Base-by-base conservation (phyloP, 83 land plant species). In the Picea abies region DNA sequence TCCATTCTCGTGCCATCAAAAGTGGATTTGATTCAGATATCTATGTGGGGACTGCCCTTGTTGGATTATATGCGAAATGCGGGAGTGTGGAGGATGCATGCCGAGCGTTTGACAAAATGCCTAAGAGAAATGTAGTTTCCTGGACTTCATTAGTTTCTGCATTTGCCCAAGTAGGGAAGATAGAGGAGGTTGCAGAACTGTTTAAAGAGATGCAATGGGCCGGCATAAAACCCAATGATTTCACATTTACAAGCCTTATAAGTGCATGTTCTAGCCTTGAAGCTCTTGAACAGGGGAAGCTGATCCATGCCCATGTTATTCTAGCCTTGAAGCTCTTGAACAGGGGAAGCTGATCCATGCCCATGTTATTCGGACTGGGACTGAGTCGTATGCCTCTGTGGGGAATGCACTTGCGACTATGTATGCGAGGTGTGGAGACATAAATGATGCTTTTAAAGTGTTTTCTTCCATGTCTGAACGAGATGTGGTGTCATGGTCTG, bases 31-130 rank as follows among this genome's bases (percentile, higher is more conserved):
- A 80, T 0, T 60, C 76, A 23, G 83, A 87, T n/a, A 29, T 83
- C 12, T 41, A 87, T 12, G 80, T 92, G 79, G 70, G 73, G 17
- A 90, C 85, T 79, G 82, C 88, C 58, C 71, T 91, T 35, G 73
- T 91, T 1, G 89, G 82, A 44, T 84, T 91, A 89, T 91, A 91
- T 75, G 85, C 75, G 2, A 91, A 85, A 72, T 91, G 93, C 72
- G 62, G 37, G 22, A 77, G 37, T 14, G 12, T 77, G 4, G 79
- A 77, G 9, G n/a, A 20, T 23, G 79, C 62, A 56, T 52, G 25
- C 60, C 61, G 19, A 58, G 62, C 56, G 79, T 56, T 77, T 77
- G 79, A 77, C 19, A 58, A 29, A 25, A 77, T 60, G 61, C 16
- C 63, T 6, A 11, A 12, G 5, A 77, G 79, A 29, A 82, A 85